These are phyloP conservation scores for Chrysoporthe puriensis DNA, from an alignment of 2,329 filamentous ascomycete species.

Conservation along the genomic window DNA sequence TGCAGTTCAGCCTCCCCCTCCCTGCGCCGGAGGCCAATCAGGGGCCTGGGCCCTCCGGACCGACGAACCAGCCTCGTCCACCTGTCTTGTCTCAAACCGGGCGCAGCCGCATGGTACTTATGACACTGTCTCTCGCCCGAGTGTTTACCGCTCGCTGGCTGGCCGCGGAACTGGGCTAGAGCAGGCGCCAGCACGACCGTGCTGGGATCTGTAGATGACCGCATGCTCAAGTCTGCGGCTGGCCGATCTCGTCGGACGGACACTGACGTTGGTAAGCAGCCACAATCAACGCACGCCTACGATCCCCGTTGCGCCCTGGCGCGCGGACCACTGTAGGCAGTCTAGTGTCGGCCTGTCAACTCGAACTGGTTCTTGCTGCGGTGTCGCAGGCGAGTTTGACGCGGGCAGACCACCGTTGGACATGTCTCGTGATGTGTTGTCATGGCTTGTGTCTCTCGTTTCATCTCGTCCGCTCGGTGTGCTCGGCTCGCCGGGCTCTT, in stretches of 20 bases:
- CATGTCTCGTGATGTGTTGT: conserved; percentile 6
- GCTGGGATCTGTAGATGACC: background rate
- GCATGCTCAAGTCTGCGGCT: background rate
- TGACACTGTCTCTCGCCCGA: background rate
- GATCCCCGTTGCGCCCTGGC: background rate
- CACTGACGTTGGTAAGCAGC: conserved; percentile 1
- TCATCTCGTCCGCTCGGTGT: conserved; percentile 4
- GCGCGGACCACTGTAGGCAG: background rate
- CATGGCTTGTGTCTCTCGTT: background rate
- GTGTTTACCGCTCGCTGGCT: background rate
- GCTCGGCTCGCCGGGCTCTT: background rate
- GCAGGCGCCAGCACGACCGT: background rate
- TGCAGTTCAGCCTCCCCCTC: background rate
- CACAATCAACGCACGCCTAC: background rate
- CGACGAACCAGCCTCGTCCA: conserved; percentile 8
- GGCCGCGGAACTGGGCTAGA: background rate
- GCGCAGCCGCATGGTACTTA: background rate
- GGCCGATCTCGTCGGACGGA: background rate
- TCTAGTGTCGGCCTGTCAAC: background rate
- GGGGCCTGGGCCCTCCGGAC: background rate
- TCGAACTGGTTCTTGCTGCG: background rate
- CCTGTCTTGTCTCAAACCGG: conserved; percentile 5
- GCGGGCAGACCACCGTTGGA: conserved; percentile 4
- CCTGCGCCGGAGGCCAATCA: background rate
- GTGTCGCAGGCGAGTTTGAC: background rate